A percentile compares a stretch with the other conserved stretches of the same genome.
Conservation (phyloP, 2,329 filamentous ascomycete species). For the Tolypocladium guangdongense region DNA sequence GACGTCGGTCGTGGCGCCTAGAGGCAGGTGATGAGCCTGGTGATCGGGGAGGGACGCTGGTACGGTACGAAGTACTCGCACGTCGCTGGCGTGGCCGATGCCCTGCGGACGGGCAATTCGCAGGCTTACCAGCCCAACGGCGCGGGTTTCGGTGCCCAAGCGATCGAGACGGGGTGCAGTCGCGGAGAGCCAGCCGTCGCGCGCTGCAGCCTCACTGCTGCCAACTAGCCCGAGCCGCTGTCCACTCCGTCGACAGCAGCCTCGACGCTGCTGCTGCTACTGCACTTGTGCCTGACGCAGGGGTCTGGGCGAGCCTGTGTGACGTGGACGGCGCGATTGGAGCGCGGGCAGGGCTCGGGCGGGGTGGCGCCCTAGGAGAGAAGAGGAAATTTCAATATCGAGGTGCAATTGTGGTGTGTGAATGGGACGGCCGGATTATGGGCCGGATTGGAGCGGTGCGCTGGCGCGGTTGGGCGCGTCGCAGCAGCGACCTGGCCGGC, state of each 20-base stretch:
- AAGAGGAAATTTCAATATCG: neutral
- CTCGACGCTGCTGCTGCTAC: neutral
- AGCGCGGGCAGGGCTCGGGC: neutral
- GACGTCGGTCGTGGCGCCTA: too few species aligned
- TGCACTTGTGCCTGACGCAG: slow-evolving; percentile 2
- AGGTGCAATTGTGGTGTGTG: neutral
- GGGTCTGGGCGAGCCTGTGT: slow-evolving; percentile 1
- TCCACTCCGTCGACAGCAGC: neutral
- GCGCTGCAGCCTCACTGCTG: neutral
- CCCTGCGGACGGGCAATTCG: neutral
- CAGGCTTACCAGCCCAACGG: slow-evolving; percentile 1
- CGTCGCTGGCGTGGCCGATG: neutral
- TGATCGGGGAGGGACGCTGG: neutral
- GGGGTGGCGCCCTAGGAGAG: neutral
- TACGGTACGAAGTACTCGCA: too few species aligned
- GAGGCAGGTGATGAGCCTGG: too few species aligned
- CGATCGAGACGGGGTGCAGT: neutral
- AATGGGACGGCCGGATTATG: neutral
- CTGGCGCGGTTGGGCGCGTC: neutral
- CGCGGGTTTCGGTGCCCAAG: slow-evolving; percentile 1
- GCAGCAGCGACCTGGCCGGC: neutral
- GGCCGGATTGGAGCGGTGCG: neutral
- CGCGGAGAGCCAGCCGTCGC: neutral
- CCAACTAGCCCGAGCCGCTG: neutral
- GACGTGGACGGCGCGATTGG: slow-evolving; percentile 6